Conservation (phyloP, 805 yeast species). For the Wickerhamomyces rabaulensis region DNA sequence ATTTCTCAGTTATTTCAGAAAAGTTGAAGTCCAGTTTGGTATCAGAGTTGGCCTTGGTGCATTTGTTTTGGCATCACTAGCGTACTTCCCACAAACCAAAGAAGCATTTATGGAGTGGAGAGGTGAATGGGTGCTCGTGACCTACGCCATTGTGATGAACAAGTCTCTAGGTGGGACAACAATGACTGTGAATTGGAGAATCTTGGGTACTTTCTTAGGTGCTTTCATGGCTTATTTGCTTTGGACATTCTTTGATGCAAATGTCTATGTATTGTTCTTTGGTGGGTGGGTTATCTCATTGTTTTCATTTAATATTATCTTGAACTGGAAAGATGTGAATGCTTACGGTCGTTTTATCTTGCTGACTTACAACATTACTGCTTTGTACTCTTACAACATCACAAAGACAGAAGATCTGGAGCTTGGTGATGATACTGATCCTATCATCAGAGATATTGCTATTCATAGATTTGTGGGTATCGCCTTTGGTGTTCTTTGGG, state of each 20-base stretch:
- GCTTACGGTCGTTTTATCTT: slow-evolving; percentile 68
- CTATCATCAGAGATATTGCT: slow-evolving; percentile 69
- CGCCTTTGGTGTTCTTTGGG: slow-evolving; percentile 71
- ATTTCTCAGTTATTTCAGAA: slow-evolving; percentile 43
- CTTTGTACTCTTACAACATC: slow-evolving; percentile 68
- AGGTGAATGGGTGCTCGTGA: slow-evolving; percentile 82
- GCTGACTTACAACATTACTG: slow-evolving; percentile 73
- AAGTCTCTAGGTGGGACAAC: slow-evolving; percentile 82
- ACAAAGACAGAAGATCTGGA: slow-evolving; percentile 52
- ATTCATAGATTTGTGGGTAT: slow-evolving; percentile 74
- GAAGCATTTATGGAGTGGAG: slow-evolving; percentile 58
- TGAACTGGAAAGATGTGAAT: slow-evolving; percentile 55
- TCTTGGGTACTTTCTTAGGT: slow-evolving; percentile 72
- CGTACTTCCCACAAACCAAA: slow-evolving; percentile 55
- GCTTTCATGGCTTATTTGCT: slow-evolving; percentile 53
- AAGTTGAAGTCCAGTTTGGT: slow-evolving; percentile 74
- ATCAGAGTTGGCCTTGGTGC: slow-evolving; percentile 78
- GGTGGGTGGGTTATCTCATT: slow-evolving; percentile 36
- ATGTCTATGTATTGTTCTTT: slow-evolving; percentile 46
- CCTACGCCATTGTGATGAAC: slow-evolving; percentile 79
- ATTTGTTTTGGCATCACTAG: slow-evolving; percentile 56
- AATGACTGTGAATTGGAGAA: slow-evolving; percentile 68
- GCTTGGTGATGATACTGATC: slow-evolving; percentile 66
- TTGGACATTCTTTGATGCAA: slow-evolving; percentile 57
- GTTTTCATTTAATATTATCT: slow-evolving; percentile 47